These are phyloP conservation scores for Chamaecrista fasciculata DNA, from an alignment of 306 rosid species.

Conservation along the genomic window DNA sequence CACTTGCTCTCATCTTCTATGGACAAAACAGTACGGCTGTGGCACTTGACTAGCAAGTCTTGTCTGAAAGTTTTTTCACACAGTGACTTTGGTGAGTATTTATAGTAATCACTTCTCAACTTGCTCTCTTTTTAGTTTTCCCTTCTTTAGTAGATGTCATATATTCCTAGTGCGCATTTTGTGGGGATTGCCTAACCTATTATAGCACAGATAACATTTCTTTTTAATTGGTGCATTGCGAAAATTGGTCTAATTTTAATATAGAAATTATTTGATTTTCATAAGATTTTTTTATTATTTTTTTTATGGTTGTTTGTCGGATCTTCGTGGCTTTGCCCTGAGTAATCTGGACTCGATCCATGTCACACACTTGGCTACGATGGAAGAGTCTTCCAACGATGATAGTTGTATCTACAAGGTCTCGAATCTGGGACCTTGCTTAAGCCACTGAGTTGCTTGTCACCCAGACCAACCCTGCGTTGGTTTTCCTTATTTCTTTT, in stretches of 20 bases:
- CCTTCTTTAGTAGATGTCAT: conserved; percentile 12
- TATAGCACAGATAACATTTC: background rate
- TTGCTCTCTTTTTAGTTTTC: conserved; percentile 14
- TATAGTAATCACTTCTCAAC: conserved; percentile 2
- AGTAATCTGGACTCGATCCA: no score
- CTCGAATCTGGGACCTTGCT: no score
- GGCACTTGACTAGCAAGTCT: conserved; percentile 73
- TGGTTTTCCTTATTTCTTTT: no score
- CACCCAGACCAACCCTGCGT: no score
- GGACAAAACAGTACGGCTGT: conserved; percentile 95
- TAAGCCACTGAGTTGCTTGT: no score
- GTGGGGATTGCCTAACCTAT: background rate
- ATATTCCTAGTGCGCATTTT: background rate
- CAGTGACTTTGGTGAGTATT: conserved; percentile 74
- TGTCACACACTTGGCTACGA: no score
- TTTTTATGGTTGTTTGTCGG: no score
- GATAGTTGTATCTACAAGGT: no score
- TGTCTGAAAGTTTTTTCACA: conserved; percentile 82
- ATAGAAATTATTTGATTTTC: background rate
- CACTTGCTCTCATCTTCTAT: conserved; percentile 88
- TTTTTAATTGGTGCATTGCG: background rate
- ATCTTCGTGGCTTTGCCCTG: no score
- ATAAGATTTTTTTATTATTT: no score
- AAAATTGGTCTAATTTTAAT: background rate
- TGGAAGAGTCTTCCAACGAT: no score